Evolutionary conservation across 2,329 filamentous ascomycete species (phyloP).

Genomic region (Ceratocystis huliohia): DNA sequence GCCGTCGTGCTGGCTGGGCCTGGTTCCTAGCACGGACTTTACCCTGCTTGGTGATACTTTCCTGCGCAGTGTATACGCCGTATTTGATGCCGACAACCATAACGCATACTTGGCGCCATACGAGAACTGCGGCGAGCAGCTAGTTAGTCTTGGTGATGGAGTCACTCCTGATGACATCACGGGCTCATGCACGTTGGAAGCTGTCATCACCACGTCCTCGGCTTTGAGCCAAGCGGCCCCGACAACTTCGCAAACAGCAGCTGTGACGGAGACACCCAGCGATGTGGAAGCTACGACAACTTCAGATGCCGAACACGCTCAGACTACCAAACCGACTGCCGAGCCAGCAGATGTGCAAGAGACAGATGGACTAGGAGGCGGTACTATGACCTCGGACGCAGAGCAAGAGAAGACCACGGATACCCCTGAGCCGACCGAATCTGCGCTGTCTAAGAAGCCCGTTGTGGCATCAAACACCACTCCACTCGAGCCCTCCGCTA

Average conservation of each 20-base stretch:
- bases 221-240: background rate
- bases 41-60: conserved; percentile 43
- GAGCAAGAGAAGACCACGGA: background rate
- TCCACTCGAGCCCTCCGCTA: background rate
- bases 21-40: conserved; percentile 36
- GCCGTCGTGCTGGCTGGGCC: conserved; percentile 37
- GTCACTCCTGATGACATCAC: conserved; percentile 18
- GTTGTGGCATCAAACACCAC: background rate
- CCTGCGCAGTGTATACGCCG: conserved; percentile 39
- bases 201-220: background rate
- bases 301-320: background rate
- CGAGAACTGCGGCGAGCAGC: conserved; percentile 34
- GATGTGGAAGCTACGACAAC: background rate
- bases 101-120: conserved; percentile 40
- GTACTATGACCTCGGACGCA: background rate
- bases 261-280: background rate
- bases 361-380: background rate
- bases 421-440: background rate
- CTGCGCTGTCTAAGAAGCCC: background rate
- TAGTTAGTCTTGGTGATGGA: conserved; percentile 18
- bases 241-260: background rate
- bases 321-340: background rate
- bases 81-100: conserved; percentile 40
- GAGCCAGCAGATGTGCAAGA: background rate
- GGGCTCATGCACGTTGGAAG: conserved; percentile 16